Evolutionary conservation across 1,284 basidiomycete species (phyloP).

Genomic region (Golubevia sp.): DNA sequence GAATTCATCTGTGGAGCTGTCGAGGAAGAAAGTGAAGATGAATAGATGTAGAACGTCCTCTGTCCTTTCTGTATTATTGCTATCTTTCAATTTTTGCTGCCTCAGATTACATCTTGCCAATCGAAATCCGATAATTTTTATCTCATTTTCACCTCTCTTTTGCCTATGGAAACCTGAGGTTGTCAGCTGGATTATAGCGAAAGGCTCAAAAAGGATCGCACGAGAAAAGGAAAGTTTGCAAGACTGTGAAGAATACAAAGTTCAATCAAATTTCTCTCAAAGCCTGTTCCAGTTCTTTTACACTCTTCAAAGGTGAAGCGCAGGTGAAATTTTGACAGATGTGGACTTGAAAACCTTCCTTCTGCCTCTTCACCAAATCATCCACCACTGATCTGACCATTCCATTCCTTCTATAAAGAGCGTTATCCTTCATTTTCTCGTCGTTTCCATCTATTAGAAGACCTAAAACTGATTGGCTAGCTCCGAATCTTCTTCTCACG

Average conservation of each 20-base stretch:
- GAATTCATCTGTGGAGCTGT: constrained; percentile 51
- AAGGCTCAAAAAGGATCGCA: too few species aligned
- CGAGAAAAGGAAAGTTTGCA: too few species aligned
- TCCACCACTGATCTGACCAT: background rate
- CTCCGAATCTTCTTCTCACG: background rate
- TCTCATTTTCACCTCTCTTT: too few species aligned
- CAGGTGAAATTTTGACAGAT: constrained; percentile 15
- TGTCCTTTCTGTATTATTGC: too few species aligned
- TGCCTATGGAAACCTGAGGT: too few species aligned
- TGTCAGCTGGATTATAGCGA: too few species aligned
- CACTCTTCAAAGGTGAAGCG: constrained; percentile 9
- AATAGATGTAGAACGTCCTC: constrained; percentile 3
- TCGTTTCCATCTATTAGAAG: background rate
- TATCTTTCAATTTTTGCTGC: too few species aligned
- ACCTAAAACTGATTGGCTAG: background rate
- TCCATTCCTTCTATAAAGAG: background rate
- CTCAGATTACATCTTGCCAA: too few species aligned
- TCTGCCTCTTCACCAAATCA: background rate
- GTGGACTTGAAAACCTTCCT: constrained; percentile 1
- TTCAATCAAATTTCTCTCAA: too few species aligned
- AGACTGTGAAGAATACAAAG: too few species aligned
- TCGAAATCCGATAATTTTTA: too few species aligned
- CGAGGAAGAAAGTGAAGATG: constrained; percentile 43
- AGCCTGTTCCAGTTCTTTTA: background rate
- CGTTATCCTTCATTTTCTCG: background rate